Conservation (phyloP, 148 eudicot genomes). For the Heliosperma pusillum region DNA sequence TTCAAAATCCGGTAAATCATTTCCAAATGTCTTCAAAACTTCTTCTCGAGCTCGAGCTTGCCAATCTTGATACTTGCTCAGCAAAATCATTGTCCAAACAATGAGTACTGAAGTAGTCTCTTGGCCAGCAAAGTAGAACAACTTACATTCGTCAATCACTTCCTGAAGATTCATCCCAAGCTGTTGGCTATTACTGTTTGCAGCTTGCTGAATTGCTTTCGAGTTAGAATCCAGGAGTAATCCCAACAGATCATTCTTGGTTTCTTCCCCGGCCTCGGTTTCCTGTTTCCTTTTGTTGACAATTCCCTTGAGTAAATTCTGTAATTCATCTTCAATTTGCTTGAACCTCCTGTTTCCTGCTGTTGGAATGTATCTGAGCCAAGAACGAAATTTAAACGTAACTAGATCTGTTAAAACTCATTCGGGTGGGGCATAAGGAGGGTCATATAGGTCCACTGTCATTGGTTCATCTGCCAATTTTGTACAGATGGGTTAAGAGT, state of each 20-base stretch:
- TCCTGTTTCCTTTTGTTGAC: conserved; percentile 26
- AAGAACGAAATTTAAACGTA: background rate
- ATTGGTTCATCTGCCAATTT: too few species aligned
- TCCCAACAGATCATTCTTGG: conserved; percentile 26
- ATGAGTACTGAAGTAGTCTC: conserved; percentile 30
- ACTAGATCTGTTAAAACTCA: too few species aligned
- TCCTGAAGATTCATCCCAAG: conserved; percentile 28
- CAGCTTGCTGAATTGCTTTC: conserved; percentile 19
- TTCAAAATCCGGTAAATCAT: conserved; percentile 25
- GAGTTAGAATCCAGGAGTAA: conserved; percentile 27
- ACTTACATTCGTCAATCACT: conserved; percentile 31
- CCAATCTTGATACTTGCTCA: conserved; percentile 36
- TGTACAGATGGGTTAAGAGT: too few species aligned
- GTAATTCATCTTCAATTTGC: conserved; percentile 18
- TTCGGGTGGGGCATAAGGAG: too few species aligned
- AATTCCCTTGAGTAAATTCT: conserved; percentile 10
- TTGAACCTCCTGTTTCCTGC: conserved; percentile 23
- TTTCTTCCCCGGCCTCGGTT: conserved; percentile 17
- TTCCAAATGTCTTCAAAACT: conserved; percentile 26
- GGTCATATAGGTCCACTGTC: too few species aligned
- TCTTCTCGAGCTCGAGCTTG: conserved; percentile 32
- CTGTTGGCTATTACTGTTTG: conserved; percentile 1
- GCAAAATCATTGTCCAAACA: conserved; percentile 27
- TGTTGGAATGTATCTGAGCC: conserved; percentile 29
- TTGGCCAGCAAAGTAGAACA: conserved; percentile 32